phyloP scores from a whole-genome alignment of 1,284 basidiomycete genomes.

The Schizophyllum amplum region DNA sequence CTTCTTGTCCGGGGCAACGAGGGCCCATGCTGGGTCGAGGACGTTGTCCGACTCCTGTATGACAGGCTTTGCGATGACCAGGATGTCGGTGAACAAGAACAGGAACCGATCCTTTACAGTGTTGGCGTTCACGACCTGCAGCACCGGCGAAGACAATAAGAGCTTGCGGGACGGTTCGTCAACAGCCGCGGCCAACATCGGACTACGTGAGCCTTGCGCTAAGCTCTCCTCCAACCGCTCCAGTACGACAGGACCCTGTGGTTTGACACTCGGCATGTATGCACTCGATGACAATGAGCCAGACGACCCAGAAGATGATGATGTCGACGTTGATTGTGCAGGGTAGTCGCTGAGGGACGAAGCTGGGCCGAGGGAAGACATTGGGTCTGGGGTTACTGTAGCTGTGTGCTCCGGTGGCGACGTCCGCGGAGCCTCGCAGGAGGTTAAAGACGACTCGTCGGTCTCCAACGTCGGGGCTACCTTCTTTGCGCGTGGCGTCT shows the following conservation, averaged over 20 bases:
- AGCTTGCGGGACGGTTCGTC: slow-evolving; percentile 85
- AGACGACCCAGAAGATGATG: slow-evolving; percentile 37
- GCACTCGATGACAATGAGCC: slow-evolving; percentile 9
- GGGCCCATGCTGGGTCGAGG: slow-evolving; percentile 33
- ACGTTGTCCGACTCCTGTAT: slow-evolving; percentile 53
- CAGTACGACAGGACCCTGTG: slow-evolving; percentile 38
- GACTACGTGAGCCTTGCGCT: slow-evolving; percentile 51
- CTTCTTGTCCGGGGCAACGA: slow-evolving; percentile 46
- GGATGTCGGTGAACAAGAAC: slow-evolving; percentile 91
- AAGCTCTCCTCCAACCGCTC: slow-evolving; percentile 64
- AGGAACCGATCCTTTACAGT: slow-evolving; percentile 95
- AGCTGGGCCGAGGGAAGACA: slow-evolving; percentile 62
- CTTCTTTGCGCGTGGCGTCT: slow-evolving; percentile 32
- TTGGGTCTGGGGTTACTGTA: slow-evolving; percentile 48
- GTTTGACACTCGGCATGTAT: slow-evolving; percentile 9
- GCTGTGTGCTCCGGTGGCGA: slow-evolving; percentile 21
- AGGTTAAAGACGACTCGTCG: slow-evolving; percentile 19
- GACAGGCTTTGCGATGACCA: slow-evolving; percentile 79
- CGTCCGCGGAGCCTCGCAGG: slow-evolving; percentile 17
- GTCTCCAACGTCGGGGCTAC: slow-evolving; percentile 22
- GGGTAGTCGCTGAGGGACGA: slow-evolving; percentile 59
- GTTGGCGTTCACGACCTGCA: slow-evolving; percentile 90
- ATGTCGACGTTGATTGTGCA: slow-evolving; percentile 37
- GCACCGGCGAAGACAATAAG: slow-evolving; percentile 75
- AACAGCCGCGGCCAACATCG: slow-evolving; percentile 55